These are phyloP conservation scores for Apophysomyces trapeziformis DNA, from an alignment of 371 early-diverging fungal species.

Conservation along the genomic window DNA sequence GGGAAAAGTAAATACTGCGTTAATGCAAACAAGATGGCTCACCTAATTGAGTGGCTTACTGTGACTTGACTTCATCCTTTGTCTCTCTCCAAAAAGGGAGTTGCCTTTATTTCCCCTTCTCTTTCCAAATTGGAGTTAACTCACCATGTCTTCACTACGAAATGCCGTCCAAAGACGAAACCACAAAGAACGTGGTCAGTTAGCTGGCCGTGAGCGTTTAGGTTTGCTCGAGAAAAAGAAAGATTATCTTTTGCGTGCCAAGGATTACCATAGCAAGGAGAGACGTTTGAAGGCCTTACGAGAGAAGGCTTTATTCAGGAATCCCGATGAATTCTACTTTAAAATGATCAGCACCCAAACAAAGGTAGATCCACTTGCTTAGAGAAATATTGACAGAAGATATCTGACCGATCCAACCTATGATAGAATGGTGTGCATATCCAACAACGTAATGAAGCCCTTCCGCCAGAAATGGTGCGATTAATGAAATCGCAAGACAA, in stretches of 20 bases:
- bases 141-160: constrained; percentile 63
- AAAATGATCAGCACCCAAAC: constrained; percentile 91
- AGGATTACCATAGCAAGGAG: constrained; percentile 88
- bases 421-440: constrained; percentile 79
- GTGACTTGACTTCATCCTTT: too few species aligned
- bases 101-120: too few species aligned
- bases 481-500: constrained; percentile 93
- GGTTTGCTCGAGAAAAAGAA: constrained; percentile 97
- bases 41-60: too few species aligned
- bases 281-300: constrained; percentile 80
- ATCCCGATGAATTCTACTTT: constrained; percentile 98
- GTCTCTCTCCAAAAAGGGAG: too few species aligned
- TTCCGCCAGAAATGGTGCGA: constrained; percentile 79
- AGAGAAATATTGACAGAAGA: not conserved
- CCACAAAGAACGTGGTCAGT: constrained; percentile 92
- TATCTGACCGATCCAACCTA: not conserved
- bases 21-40: too few species aligned
- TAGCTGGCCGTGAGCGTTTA: constrained; percentile 65
- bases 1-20: too few species aligned
- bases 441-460: constrained; percentile 71
- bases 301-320: constrained; percentile 85
- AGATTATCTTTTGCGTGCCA: constrained; percentile 95
- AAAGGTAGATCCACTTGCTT: constrained; percentile 40
- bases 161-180: constrained; percentile 89
- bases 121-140: too few species aligned